These are phyloP conservation scores for Tremella fuciformis DNA, from an alignment of 768 basidiomycete genomes.

Conservation along the genomic window DNA sequence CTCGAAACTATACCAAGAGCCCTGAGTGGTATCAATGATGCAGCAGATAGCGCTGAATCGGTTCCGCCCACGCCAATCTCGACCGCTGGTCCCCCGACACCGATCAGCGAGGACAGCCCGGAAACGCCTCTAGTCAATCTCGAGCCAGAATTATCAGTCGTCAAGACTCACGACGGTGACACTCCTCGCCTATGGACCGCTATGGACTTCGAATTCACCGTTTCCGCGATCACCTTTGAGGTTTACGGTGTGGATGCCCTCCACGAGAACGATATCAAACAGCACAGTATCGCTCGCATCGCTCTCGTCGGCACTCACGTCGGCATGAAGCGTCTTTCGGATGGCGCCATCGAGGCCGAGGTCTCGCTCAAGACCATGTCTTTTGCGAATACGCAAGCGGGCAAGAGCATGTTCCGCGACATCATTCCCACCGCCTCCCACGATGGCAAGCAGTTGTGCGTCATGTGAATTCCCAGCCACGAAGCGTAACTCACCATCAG, in stretches of 20 bases:
- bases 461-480: background rate
- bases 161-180: slow-evolving; percentile 33
- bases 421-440: slow-evolving; percentile 90
- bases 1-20: slow-evolving; percentile 59
- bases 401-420: slow-evolving; percentile 80
- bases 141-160: slow-evolving; percentile 52
- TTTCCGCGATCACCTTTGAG: slow-evolving; percentile 74
- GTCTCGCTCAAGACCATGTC: slow-evolving; percentile 85
- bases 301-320: slow-evolving; percentile 75
- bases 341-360: slow-evolving; percentile 83
- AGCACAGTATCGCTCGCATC: slow-evolving; percentile 80
- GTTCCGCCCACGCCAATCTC: slow-evolving; percentile 27
- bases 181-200: slow-evolving; percentile 61
- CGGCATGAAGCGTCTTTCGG: slow-evolving; percentile 73
- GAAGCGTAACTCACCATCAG: slow-evolving; percentile 18
- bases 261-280: slow-evolving; percentile 61
- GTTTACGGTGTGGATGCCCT: slow-evolving; percentile 72
- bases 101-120: slow-evolving; percentile 11
- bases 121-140: slow-evolving; percentile 46
- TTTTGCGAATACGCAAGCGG: slow-evolving; percentile 80
- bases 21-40: slow-evolving; percentile 54
- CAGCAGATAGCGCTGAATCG: slow-evolving; percentile 42
- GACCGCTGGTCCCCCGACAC: slow-evolving; percentile 14
- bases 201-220: slow-evolving; percentile 68
- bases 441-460: slow-evolving; percentile 70